Evolutionary conservation across 2,329 filamentous ascomycete species (phyloP).

Genomic region (Penicillium sp.): DNA sequence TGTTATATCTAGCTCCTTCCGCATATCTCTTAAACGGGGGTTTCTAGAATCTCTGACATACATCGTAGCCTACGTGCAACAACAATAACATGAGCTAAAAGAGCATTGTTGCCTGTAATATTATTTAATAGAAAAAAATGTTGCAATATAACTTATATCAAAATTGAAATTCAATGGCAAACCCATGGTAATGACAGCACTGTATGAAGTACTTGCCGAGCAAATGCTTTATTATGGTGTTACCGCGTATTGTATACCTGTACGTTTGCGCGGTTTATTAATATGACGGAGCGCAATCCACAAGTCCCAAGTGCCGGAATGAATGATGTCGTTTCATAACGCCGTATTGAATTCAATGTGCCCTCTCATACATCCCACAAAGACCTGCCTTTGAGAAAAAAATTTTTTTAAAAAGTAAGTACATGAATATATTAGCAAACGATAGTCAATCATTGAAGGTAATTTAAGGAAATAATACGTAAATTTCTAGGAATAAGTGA

Average conservation of each 20-base stretch:
- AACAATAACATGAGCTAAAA: neutral
- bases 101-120: neutral
- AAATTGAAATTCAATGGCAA: neutral
- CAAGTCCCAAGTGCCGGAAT: slow-evolving; percentile 10
- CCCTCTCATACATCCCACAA: neutral
- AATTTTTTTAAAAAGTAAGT: slow-evolving; percentile 5
- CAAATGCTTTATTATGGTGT: slow-evolving; percentile 12
- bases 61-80: neutral
- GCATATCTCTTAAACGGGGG: neutral
- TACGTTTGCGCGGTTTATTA: slow-evolving; percentile 20
- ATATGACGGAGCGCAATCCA: slow-evolving; percentile 18
- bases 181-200: neutral
- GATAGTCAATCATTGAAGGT: neutral
- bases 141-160: neutral
- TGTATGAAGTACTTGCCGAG: slow-evolving; percentile 14
- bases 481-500: neutral
- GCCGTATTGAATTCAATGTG: neutral
- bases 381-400: neutral
- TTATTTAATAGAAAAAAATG: neutral
- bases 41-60: neutral
- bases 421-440: neutral
- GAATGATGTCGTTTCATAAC: slow-evolving; percentile 15
- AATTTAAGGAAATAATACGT: neutral
- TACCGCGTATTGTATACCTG: slow-evolving; percentile 17
- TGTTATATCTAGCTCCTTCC: neutral